Evolutionary conservation across 768 basidiomycete species (phyloP).

Genomic region (Amanita pseudoporphyria): DNA sequence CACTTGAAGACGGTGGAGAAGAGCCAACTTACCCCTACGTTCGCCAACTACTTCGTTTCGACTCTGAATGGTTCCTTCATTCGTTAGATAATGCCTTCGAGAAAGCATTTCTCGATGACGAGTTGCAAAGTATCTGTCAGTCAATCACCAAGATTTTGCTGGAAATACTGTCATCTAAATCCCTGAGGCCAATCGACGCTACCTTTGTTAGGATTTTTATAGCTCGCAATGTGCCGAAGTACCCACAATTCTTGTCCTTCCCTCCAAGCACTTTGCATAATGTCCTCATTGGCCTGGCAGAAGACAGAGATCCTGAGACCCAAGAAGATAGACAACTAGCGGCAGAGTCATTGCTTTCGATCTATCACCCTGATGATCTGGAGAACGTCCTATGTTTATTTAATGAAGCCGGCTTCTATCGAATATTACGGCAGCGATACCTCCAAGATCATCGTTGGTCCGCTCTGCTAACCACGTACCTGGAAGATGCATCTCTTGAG

Average conservation of each 20-base stretch:
- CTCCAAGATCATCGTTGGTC: constrained; percentile 71
- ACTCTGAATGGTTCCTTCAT: constrained; percentile 91
- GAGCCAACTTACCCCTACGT: constrained; percentile 90
- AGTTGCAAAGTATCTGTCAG: constrained; percentile 55
- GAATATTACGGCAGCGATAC: constrained; percentile 80
- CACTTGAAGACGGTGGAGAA: constrained; percentile 59
- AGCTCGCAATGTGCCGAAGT: constrained; percentile 94
- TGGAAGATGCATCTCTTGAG: constrained; percentile 62
- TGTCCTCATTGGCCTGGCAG: constrained; percentile 70
- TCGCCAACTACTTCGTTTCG: constrained; percentile 74
- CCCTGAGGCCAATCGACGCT: constrained; percentile 48
- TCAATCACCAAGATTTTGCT: constrained; percentile 80
- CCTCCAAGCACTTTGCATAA: constrained; percentile 59
- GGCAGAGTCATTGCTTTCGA: constrained; percentile 86
- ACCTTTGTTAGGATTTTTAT: constrained; percentile 94
- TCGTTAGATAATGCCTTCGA: constrained; percentile 93
- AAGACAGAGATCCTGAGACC: constrained; percentile 66
- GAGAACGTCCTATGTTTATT: constrained; percentile 63
- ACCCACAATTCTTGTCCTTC: constrained; percentile 76
- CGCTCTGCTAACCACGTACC: constrained; percentile 58
- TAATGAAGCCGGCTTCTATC: constrained; percentile 78
- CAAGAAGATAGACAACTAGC: constrained; percentile 94
- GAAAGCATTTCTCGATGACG: constrained; percentile 82
- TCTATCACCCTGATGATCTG: constrained; percentile 76
- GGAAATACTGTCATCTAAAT: constrained; percentile 56